Evolutionary conservation across 2,329 filamentous ascomycete genomes (phyloP).

Genomic region (Colletotrichum chrysophilum): DNA sequence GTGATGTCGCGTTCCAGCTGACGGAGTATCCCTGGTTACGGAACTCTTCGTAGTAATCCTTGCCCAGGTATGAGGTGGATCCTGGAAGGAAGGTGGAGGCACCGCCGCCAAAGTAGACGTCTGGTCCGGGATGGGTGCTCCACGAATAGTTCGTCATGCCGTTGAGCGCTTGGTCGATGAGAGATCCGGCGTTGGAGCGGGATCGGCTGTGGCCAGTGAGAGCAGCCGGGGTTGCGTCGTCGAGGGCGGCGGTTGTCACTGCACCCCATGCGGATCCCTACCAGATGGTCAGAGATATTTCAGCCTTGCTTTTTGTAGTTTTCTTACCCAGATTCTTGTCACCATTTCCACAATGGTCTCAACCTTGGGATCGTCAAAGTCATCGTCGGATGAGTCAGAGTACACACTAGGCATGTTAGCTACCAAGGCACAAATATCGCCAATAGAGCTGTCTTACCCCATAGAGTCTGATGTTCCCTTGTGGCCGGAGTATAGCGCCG

Average conservation of each 20-base stretch:
- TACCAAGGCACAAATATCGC: background rate
- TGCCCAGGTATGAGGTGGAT: slow-evolving; percentile 67
- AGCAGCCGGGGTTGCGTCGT: slow-evolving; percentile 83
- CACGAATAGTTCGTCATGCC: slow-evolving; percentile 82
- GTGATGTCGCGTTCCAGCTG: slow-evolving; percentile 74
- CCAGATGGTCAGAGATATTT: slow-evolving; percentile 7
- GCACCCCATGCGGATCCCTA: slow-evolving; percentile 62
- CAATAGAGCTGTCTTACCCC: slow-evolving; percentile 49
- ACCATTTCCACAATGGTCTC: slow-evolving; percentile 86
- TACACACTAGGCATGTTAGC: slow-evolving; percentile 60
- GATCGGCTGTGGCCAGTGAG: slow-evolving; percentile 75
- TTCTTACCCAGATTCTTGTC: slow-evolving; percentile 68
- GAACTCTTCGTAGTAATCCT: slow-evolving; percentile 83
- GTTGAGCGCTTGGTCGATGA: slow-evolving; percentile 79
- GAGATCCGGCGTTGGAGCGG: slow-evolving; percentile 70
- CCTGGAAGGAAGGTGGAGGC: slow-evolving; percentile 80
- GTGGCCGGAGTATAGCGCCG: slow-evolving; percentile 81
- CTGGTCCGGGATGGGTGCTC: slow-evolving; percentile 75
- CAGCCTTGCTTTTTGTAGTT: rapidly evolving
- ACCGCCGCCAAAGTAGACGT: slow-evolving; percentile 83
- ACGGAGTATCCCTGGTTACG: slow-evolving; percentile 74
- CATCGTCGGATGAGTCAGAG: slow-evolving; percentile 73
- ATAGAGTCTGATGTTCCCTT: slow-evolving; percentile 85
- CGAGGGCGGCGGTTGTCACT: slow-evolving; percentile 79
- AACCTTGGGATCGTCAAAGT: slow-evolving; percentile 85